Evolutionary conservation across 2,329 filamentous ascomycete genomes (phyloP).

Genomic region (Penicillium sp.): DNA sequence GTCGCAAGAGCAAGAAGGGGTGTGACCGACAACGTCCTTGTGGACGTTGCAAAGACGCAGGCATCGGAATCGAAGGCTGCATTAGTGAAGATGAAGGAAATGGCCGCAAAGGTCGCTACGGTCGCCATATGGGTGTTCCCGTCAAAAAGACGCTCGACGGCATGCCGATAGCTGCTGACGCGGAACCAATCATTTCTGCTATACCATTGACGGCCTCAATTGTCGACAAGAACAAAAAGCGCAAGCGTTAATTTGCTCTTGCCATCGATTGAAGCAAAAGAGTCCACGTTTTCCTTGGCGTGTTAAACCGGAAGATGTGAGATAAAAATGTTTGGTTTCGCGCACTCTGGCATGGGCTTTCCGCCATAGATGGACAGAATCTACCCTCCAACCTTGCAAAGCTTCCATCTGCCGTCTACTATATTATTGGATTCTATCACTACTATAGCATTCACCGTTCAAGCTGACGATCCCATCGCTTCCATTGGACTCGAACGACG

Average conservation of each 20-base stretch:
- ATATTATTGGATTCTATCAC: slow-evolving; percentile 8
- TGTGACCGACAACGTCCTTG: slow-evolving; percentile 97
- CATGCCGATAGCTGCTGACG: slow-evolving; percentile 30
- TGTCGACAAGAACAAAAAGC: slow-evolving; percentile 70
- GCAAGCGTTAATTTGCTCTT: slow-evolving; percentile 61
- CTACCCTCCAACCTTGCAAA: slow-evolving; percentile 10
- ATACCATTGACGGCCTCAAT: slow-evolving; percentile 37
- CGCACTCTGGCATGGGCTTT: slow-evolving; percentile 3
- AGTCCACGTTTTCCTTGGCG: not conserved
- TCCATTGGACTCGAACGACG: slow-evolving; percentile 3
- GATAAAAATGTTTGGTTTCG: not conserved
- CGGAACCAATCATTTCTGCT: slow-evolving; percentile 27
- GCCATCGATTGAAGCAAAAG: not conserved
- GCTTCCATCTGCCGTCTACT: slow-evolving; percentile 19
- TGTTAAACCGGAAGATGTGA: slow-evolving; percentile 2
- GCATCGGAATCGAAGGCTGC: slow-evolving; percentile 89
- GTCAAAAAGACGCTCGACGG: slow-evolving; percentile 61
- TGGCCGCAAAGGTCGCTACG: slow-evolving; percentile 91
- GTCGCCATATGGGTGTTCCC: slow-evolving; percentile 70
- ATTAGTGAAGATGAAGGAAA: slow-evolving; percentile 98
- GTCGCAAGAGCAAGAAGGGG: slow-evolving; percentile 99
- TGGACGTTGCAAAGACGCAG: slow-evolving; percentile 92
- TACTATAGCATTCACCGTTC: slow-evolving; percentile 4
- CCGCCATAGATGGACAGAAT: slow-evolving; percentile 17
- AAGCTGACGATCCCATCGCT: not conserved